Evolutionary conservation across 2,329 filamentous ascomycete genomes (phyloP).

Genomic region (Colletotrichum chrysophilum): DNA sequence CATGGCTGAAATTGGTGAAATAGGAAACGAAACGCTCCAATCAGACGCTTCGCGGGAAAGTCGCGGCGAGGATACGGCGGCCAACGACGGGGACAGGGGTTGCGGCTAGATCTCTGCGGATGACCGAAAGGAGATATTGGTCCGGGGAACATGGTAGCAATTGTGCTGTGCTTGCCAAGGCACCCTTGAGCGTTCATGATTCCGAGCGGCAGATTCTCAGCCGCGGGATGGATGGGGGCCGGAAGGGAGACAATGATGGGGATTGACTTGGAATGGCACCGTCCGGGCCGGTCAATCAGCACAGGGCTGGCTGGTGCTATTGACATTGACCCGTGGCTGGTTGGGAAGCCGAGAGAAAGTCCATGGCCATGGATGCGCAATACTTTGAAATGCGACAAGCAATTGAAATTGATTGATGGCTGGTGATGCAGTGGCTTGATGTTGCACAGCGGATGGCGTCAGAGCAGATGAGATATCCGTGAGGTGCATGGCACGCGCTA

Average conservation of each 20-base stretch:
- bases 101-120: background rate
- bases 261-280: background rate
- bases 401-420: background rate
- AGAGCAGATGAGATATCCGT: background rate
- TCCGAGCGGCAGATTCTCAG: background rate
- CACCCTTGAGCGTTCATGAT: background rate
- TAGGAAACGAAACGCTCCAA: background rate
- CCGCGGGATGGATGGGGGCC: background rate
- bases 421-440: conserved; percentile 21
- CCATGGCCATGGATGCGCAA: background rate
- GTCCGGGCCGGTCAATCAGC: background rate
- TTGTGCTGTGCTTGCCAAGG: background rate
- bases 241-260: background rate
- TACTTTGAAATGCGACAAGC: background rate
- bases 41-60: background rate
- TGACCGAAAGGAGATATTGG: background rate
- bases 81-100: background rate
- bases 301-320: background rate
- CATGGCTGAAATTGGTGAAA: background rate
- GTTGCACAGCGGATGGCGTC: conserved; percentile 15
- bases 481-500: conserved; percentile 2
- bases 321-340: background rate
- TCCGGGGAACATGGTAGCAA: background rate
- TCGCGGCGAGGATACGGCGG: background rate
- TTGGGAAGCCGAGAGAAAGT: background rate